Percentiles rank a stretch among this genome's conserved stretches.
These are phyloP conservation scores for Castanospermum australe DNA, from an alignment of 306 rosid species.

Conservation along the genomic window DNA sequence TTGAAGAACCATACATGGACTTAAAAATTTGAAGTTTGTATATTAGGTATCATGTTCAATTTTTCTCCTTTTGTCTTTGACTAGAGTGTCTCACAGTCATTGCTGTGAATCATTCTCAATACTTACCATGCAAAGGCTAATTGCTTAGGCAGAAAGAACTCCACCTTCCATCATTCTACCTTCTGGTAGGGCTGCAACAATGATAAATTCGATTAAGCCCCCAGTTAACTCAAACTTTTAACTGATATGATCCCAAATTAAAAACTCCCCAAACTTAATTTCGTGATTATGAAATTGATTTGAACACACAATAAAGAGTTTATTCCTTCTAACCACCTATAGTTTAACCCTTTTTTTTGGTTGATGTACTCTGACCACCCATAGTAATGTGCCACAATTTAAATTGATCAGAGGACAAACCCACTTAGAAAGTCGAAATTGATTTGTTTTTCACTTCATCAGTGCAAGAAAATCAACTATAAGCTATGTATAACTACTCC, in stretches of 20 bases:
- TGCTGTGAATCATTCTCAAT: too few species aligned
- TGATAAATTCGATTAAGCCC: neutral
- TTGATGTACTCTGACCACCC: neutral
- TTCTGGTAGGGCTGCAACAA: neutral
- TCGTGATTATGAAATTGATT: neutral
- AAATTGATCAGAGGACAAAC: neutral
- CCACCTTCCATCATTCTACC: neutral
- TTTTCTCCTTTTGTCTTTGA: too few species aligned
- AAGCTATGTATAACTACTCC: neutral
- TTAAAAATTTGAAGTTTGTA: neutral
- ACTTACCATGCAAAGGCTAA: neutral
- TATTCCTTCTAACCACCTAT: neutral
- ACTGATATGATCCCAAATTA: neutral
- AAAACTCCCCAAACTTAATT: neutral
- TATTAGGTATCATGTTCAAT: neutral
- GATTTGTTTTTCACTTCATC: neutral
- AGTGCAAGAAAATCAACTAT: neutral
- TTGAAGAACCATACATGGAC: neutral
- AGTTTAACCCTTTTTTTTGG: neutral
- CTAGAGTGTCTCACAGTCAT: too few species aligned
- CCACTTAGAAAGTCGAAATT: neutral
- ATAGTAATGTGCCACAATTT: neutral
- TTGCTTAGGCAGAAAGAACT: neutral
- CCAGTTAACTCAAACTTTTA: neutral
- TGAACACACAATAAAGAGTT: neutral